Base-by-base conservation (phyloP, 257 asterid genomes). In the Catharanthus roseus region DNA sequence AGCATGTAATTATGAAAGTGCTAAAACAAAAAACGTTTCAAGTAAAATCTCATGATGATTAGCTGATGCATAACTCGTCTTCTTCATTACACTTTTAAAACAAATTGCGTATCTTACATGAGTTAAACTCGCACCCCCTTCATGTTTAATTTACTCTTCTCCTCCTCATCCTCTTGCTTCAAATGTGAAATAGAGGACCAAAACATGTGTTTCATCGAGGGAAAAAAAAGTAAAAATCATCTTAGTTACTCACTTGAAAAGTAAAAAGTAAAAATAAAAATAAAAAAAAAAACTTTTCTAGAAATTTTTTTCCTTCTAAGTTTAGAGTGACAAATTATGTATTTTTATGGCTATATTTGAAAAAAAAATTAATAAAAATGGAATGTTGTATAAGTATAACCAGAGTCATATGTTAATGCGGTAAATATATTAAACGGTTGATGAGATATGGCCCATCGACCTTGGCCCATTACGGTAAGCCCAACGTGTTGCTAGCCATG, bases 11-110 rank as follows among this genome's bases (percentile, higher is more conserved):
- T 42, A 47, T 54, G 66, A 51, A 44, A 5, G 49, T 39, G 24
- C 21, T 13, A 61, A 45, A 71, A 28, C 71, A 71, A 75, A 28
- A 65, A 71, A 73, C 54, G 42, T 61, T 61, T 74, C 71, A 47
- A 67, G 41, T 67, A 58, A 68, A 75, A 61, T 57, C 36, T 12
- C 71, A 77, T 74, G 69, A 73, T 77, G 60, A 45, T 3, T 38
- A n/a, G 65, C 26, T 24, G 5, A 49, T 34, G n/a, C 24, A 58
- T 16, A n/a, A 65, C 44, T 56, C 28, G 63, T 60, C 63, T 41
- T 70, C 10, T 8, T 53, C 38, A 19, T 11, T 33, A 26, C 9
- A 53, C 76, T 58, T 72, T 77, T 72, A 4, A 21, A 42, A 10
- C 2, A 67, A 63, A 12, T 41, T n/a, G 41, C 6, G 8, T 42